Evolutionary conservation across 495 filamentous ascomycete species (phyloP), one percentile per base, ranked within the genome.

Genomic region (Corynascus novoguineensis): DNA sequence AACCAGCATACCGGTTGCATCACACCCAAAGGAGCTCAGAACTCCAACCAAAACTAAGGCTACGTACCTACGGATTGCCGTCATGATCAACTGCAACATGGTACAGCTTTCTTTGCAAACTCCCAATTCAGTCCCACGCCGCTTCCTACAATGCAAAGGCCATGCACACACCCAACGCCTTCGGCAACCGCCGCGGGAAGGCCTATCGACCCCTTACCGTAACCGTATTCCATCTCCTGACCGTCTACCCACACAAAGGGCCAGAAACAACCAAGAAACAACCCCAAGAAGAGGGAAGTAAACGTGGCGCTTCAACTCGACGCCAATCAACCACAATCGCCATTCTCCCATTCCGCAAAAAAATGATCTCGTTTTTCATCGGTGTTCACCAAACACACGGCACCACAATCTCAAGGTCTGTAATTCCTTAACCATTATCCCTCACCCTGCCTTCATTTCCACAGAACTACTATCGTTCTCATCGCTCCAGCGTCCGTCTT

Each of bases 1-100:
- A 5, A 5, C 12, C 12, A 1, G 35, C 10, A 31, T 31, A 31
- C 29, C 29, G 37, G 7, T 2, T n/a, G 17, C 37, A 41, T 21
- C 21, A 24, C 41, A 12, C 10, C 41, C 4, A 47, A 12, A 47
- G 19, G 22, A 24, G n/a, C 24, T 12, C 41, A 2, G 28, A 17
- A 21, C 37, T 41, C 37, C n/a, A 27, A 40, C 4, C 3, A 19
- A 54, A 54, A 54, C 27, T 40, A 54, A 45, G 38, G 45, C 51
- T 45, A 42, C 32, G 51, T 0, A 22, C n/a, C n/a, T 32, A 29
- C 17, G 35, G 7, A 21, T 24, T 9, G 38, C 11, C 27, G 25
- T 31, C 37, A 11, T 8, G 9, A 4, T 6, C 35, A 32, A 37
- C 50, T 10, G 12, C 34, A 22, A 5, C 21, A 54, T 34, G n/a